phyloP scores from a whole-genome alignment of 331 rosid species.

The Telfairia occidentalis region DNA sequence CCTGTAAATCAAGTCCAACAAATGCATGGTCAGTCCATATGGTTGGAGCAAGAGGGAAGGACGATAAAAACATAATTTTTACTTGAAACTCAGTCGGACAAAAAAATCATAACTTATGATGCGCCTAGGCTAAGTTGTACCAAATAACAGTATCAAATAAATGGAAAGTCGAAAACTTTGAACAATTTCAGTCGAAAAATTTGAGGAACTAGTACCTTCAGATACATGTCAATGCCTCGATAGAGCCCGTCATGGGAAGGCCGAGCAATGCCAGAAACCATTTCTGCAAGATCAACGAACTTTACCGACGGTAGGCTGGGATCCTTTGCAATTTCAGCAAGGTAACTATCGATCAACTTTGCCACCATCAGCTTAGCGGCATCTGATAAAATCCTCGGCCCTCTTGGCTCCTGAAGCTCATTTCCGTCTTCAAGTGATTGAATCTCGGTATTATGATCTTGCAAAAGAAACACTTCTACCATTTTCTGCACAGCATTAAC shows the following conservation, averaged over 20 bases:
- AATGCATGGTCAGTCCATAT: neutral
- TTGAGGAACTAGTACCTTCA: slow-evolving; percentile 49
- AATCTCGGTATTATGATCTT: slow-evolving; percentile 51
- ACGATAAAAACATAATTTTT: neutral
- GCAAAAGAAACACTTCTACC: slow-evolving; percentile 49
- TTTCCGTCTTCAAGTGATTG: slow-evolving; percentile 36
- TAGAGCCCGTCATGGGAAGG: slow-evolving; percentile 87
- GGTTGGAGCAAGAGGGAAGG: neutral
- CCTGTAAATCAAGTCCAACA: slow-evolving; percentile 36
- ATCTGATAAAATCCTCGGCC: slow-evolving; percentile 63
- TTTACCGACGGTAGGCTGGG: slow-evolving; percentile 43
- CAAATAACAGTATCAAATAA: neutral
- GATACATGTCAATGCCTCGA: slow-evolving; percentile 85
- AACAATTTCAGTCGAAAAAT: neutral
- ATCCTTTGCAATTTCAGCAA: slow-evolving; percentile 83
- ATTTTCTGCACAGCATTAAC: slow-evolving; percentile 56
- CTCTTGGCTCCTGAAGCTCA: slow-evolving; percentile 35
- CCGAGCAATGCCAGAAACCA: slow-evolving; percentile 51
- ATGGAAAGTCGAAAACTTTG: neutral
- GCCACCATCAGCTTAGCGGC: slow-evolving; percentile 94
- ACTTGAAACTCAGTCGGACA: neutral
- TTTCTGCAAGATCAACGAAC: slow-evolving; percentile 70
- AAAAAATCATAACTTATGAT: neutral
- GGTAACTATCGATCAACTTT: slow-evolving; percentile 78
- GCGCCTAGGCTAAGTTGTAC: neutral